phyloP scores from a whole-genome alignment of 2,329 filamentous ascomycete species.

The Sphaerostilbella broomeana region DNA sequence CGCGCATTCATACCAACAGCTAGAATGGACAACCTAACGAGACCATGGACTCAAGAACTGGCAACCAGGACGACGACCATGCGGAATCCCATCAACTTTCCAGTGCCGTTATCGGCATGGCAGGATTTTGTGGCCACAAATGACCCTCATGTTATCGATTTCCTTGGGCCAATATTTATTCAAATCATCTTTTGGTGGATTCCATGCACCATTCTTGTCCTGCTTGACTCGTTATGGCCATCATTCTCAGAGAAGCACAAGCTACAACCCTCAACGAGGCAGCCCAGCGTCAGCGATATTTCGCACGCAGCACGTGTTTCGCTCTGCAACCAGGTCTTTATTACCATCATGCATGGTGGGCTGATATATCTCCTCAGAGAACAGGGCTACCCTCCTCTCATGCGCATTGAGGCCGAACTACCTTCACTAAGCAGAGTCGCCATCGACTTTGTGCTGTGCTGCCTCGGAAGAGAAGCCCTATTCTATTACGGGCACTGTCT shows the following conservation, averaged over 20 bases:
- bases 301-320: slow-evolving; percentile 37
- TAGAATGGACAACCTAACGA: no score
- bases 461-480: slow-evolving; percentile 40
- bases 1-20: no score
- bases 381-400: slow-evolving; percentile 22
- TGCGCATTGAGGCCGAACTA: slow-evolving; percentile 32
- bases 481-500: slow-evolving; percentile 53
- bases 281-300: slow-evolving; percentile 41
- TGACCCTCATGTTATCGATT: slow-evolving; percentile 30
- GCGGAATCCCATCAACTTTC: no score
- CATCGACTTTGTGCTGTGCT: slow-evolving; percentile 35
- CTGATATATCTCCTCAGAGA: slow-evolving; percentile 16
- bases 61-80: no score
- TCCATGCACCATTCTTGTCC: slow-evolving; percentile 35
- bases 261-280: slow-evolving; percentile 45
- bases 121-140: slow-evolving; percentile 19
- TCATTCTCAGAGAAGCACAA: slow-evolving; percentile 45
- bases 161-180: slow-evolving; percentile 34
- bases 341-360: slow-evolving; percentile 26
- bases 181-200: slow-evolving; percentile 42
- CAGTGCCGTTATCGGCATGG: no score
- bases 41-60: no score
- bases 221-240: slow-evolving; percentile 38
- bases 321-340: slow-evolving; percentile 40
- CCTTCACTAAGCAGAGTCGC: slow-evolving; percentile 32